A percentile compares a stretch with the other conserved stretches of the same genome.
Evolutionary conservation across 768 basidiomycete species (phyloP).

Genomic region (Multifurca ochricompacta): DNA sequence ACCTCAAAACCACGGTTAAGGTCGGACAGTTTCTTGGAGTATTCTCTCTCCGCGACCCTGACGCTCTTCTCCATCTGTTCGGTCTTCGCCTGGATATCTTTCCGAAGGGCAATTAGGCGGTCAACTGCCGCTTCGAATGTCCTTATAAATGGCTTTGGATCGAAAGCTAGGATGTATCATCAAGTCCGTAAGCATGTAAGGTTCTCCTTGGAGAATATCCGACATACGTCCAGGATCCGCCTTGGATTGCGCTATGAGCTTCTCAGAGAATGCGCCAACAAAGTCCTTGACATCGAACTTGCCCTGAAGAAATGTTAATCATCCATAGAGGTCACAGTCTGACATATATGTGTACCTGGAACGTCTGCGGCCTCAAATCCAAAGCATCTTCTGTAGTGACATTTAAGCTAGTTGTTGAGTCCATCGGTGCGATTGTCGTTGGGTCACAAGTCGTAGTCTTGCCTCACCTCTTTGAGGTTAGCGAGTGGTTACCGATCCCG

Average conservation of each 20-base stretch:
- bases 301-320: slow-evolving; percentile 38
- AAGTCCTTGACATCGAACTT: slow-evolving; percentile 93
- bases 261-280: slow-evolving; percentile 78
- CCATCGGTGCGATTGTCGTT: background rate
- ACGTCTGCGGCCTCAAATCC: slow-evolving; percentile 10
- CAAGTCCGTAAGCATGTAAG: background rate
- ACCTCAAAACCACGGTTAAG: slow-evolving; percentile 93
- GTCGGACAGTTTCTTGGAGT: slow-evolving; percentile 90
- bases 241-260: slow-evolving; percentile 79
- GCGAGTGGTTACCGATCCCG: no score
- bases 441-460: no score
- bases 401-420: background rate
- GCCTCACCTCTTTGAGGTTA: no score
- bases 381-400: slow-evolving; percentile 2
- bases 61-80: slow-evolving; percentile 92
- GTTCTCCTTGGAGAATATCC: slow-evolving; percentile 20
- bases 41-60: slow-evolving; percentile 81
- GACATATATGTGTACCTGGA: slow-evolving; percentile 11
- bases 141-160: slow-evolving; percentile 86
- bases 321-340: background rate
- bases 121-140: slow-evolving; percentile 92
- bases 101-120: slow-evolving; percentile 75
- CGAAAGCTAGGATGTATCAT: slow-evolving; percentile 55
- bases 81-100: slow-evolving; percentile 84
- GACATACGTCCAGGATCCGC: slow-evolving; percentile 71